A percentile compares a stretch with the other conserved stretches of the same genome.
Conservation (phyloP, 73 alveolate genomes). For the Paraurostyla sp. region DNA sequence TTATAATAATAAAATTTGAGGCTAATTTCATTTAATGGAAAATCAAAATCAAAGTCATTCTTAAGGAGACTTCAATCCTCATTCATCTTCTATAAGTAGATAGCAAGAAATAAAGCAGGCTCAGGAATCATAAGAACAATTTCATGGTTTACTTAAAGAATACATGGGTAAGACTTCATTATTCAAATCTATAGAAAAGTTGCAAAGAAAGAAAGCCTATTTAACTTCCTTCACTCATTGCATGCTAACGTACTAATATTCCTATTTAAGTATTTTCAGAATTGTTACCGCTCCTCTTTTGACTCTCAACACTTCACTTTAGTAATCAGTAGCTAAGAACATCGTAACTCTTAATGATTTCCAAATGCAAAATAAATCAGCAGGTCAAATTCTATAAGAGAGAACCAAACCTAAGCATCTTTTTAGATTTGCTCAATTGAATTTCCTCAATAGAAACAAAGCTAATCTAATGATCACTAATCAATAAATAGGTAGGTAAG, state of each 20-base stretch:
- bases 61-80: conserved; percentile 2
- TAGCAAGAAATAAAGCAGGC: not conserved
- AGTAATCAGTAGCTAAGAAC: not conserved
- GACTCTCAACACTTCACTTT: conserved; percentile 25
- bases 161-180: conserved; percentile 25
- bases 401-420: not conserved
- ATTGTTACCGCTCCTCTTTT: conserved; percentile 52
- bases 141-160: conserved; percentile 30
- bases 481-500: conserved; percentile 51
- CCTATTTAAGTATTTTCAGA: not conserved
- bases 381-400: not conserved
- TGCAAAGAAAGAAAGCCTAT: conserved; percentile 34
- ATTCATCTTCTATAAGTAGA: conserved; percentile 20
- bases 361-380: not conserved
- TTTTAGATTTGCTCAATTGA: conserved; percentile 22
- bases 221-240: conserved; percentile 36
- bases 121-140: not conserved
- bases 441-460: not conserved
- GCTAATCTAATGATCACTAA: not conserved
- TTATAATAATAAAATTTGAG: conserved; percentile 23
- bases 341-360: not conserved
- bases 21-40: conserved; percentile 7
- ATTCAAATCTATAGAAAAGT: not conserved
- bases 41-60: not conserved
- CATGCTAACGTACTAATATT: conserved; percentile 4